A percentile compares a stretch with the other conserved stretches of the same genome.
These are phyloP conservation scores for Patellifolia procumbens DNA, from an alignment of 179 eudicot genomes.

Conservation along the genomic window DNA sequence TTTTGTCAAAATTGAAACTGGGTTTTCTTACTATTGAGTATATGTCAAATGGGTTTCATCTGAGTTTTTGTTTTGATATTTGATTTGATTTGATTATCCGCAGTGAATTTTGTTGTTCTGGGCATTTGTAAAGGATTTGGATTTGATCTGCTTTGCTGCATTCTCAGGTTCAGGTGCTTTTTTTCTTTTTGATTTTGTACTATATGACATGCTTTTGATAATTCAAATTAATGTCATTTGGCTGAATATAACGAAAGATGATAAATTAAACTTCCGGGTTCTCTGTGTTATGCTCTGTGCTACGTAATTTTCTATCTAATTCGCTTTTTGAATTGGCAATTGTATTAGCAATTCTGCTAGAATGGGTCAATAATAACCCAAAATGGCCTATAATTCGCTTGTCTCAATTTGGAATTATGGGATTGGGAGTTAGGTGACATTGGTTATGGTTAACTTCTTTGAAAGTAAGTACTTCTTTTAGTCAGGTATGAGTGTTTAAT, in stretches of 20 bases:
- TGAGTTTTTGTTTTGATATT: not conserved
- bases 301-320: no score
- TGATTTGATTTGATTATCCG: conserved; percentile 2
- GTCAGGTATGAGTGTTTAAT: not conserved
- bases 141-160: conserved; percentile 12
- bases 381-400: no score
- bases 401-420: no score
- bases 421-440: no score
- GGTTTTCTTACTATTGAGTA: conserved; percentile 21
- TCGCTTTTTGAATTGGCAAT: no score
- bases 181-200: not conserved
- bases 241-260: not conserved
- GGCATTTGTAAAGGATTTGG: not conserved
- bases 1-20: conserved; percentile 4
- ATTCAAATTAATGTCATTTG: not conserved
- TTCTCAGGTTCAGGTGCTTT: conserved; percentile 32
- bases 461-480: not conserved
- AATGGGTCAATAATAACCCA: no score
- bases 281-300: not conserved
- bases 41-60: conserved; percentile 14
- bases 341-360: no score
- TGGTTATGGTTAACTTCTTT: no score
- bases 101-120: not conserved
- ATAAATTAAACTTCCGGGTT: not conserved
- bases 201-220: not conserved